Conservation (phyloP, 305 asterid species). For the Euphrasia arctica region DNA sequence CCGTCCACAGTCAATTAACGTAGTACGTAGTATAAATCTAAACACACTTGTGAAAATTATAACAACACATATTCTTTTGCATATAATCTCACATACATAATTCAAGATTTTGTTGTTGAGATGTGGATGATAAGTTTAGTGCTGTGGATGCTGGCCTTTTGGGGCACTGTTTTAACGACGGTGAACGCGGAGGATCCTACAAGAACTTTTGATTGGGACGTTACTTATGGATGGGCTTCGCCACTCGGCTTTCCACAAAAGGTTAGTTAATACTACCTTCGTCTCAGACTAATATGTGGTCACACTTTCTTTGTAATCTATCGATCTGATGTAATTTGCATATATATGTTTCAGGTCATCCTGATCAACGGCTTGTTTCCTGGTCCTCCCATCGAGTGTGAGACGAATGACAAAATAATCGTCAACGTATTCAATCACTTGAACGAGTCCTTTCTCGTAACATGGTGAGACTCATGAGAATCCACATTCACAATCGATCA, state of each 20-base stretch:
- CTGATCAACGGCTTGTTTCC: conserved; percentile 77
- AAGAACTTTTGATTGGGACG: conserved; percentile 58
- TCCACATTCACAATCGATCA: too few species aligned
- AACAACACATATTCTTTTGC: background rate
- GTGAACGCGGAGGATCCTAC: conserved; percentile 71
- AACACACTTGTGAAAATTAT: too few species aligned
- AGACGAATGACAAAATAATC: conserved; percentile 66
- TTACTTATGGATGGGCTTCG: conserved; percentile 61
- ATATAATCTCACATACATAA: too few species aligned
- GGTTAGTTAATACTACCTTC: conserved; percentile 28
- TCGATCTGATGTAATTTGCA: background rate
- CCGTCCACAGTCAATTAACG: too few species aligned
- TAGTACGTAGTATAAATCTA: too few species aligned
- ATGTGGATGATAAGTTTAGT: conserved; percentile 28
- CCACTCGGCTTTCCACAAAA: conserved; percentile 64
- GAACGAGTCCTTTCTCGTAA: conserved; percentile 65
- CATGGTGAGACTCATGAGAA: conserved; percentile 51
- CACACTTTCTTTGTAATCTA: too few species aligned
- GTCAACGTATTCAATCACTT: conserved; percentile 56
- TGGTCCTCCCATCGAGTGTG: conserved; percentile 60
- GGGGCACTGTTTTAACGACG: conserved; percentile 27
- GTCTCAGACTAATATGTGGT: too few species aligned
- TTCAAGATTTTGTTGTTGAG: conserved; percentile 16
- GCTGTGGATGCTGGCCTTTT: conserved; percentile 32
- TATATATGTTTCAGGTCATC: conserved; percentile 46